phyloP scores from a whole-genome alignment of 2,329 filamentous ascomycete species.

The Sodiomyces alkalinus region DNA sequence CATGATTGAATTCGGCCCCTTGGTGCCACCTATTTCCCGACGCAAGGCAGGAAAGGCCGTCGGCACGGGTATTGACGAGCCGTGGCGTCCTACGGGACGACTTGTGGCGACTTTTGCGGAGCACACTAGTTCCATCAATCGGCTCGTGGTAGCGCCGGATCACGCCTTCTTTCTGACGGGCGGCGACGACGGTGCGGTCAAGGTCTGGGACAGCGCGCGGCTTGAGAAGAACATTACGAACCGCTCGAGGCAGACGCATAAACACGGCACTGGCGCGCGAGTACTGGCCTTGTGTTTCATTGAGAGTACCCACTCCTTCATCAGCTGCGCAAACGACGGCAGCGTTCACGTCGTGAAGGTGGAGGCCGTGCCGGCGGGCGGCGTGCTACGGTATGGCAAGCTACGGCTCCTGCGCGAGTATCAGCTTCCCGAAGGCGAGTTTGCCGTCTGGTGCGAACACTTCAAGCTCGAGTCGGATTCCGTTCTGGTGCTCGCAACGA shows the following conservation, averaged over 20 bases:
- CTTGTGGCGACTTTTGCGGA: conserved; percentile 82
- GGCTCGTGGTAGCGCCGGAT: conserved; percentile 71
- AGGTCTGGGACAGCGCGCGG: conserved; percentile 82
- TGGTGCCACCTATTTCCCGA: conserved; percentile 53
- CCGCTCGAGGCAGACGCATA: conserved; percentile 73
- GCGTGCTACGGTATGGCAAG: conserved; percentile 61
- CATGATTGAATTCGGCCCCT: conserved; percentile 59
- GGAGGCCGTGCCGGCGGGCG: conserved; percentile 29
- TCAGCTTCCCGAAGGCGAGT: conserved; percentile 57
- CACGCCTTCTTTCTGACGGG: conserved; percentile 91
- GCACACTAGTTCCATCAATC: conserved; percentile 68
- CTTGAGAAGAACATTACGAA: conserved; percentile 86
- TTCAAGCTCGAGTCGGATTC: conserved; percentile 71
- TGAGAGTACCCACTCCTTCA: conserved; percentile 84
- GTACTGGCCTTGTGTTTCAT: conserved; percentile 81
- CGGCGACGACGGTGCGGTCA: conserved; percentile 80
- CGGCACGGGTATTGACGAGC: conserved; percentile 36
- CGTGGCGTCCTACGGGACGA: conserved; percentile 73
- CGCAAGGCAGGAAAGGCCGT: conserved; percentile 33
- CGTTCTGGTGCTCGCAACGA: conserved; percentile 76
- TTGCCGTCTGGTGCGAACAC: conserved; percentile 83
- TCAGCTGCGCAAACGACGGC: conserved; percentile 81
- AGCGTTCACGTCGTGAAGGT: conserved; percentile 81
- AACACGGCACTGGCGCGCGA: conserved; percentile 52
- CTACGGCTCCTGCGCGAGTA: conserved; percentile 65